Base-by-base conservation (phyloP, 106 monocot species). In the Platanthera zijinensis region DNA sequence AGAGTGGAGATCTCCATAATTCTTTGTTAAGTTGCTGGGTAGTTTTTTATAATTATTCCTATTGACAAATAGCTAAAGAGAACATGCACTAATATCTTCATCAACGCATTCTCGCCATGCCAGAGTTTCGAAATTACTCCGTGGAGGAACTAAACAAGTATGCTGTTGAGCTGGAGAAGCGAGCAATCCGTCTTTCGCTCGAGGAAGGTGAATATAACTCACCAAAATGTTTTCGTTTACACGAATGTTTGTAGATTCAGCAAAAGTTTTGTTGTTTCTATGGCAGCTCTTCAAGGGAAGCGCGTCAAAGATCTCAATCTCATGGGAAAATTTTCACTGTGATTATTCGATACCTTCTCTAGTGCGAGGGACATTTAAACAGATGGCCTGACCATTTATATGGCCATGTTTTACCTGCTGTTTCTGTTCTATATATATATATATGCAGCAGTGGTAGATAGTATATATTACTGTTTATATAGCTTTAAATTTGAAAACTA, bases 221-320 rank as follows among this genome's bases (percentile, higher is more conserved):
- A 70, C 15, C 6, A 17, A 6, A 70, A 15, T 48, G 6, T 5
- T 70, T 70, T 17, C n/a, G 11, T 32, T 66, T 32, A 4, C 5
- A n/a, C 48, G n/a, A 14, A 53, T 53, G 53, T 2, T 2, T 14
- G 14, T 7, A 53, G 14, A 66, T 30, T 32, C 66, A 30, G 17
- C 12, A 25, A 66, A 66, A 66, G 2, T 50, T 25, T 72, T 0
- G 48, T 51, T 50, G 13, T 51, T 72, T 72, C 18, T 10, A 51
- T 72, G 21, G 21, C 72, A 72, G 72, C 17, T 51, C 2, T 72
- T 18, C 50, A 72, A 46, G 50, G 21, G 39, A 32, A 72, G 51
- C 18, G n/a, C 21, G 72, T 72, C 72, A 72, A 51, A 72, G 72
- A 72, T 51, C 72, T 72, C 72, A 72, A 72, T 72, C 72, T 72